Evolutionary conservation across 495 filamentous ascomycete species (phyloP), one percentile per base, ranked within the genome.

Genomic region (Glutinoglossum americanum): DNA sequence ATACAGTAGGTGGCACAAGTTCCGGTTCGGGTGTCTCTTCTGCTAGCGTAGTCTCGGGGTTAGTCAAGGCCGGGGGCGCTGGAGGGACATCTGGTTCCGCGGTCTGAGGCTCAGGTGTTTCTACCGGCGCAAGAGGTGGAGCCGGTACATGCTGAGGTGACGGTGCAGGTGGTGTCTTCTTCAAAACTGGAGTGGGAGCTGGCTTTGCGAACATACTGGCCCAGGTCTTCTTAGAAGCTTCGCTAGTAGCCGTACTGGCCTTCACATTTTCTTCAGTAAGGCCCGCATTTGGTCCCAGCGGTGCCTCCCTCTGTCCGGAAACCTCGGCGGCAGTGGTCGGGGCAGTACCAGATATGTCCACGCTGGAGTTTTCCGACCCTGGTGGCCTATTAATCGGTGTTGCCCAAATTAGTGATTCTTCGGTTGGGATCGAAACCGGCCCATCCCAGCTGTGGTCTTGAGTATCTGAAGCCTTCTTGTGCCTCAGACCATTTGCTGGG

Each of bases 181-280:
- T 64, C 57, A 61, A 63, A 47, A 60, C 64, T 17, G 64, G 62
- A 4, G 61, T 60, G 11, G 67, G 64, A 39, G 64, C 66, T 56
- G 67, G 68, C 57, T 71, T 68, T 44, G 78, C 76, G 60, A 82
- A 80, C 65, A 82, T 71, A 59, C 76, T 80, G 3, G 79, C 78
- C 79, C 79, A 82, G 44, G 74, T 79, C 69, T 78, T 80, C 70
- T 77, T 79, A 26, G 73, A 65, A 41, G 65, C 65, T 59, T 77
- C 74, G 19, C 26, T 28, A 6, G 56, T n/a, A 19, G 56, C 8
- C 15, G 44, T n/a, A 33, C 8, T 49, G 56, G 5, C 9, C 13
- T 23, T 23, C 21, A 19, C 27, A 5, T 63, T 59, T 15, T 62
- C 60, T 21, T 62, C 60, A 57, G 54, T 49, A 39, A 65, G 63